Evolutionary conservation across 805 yeast genomes (phyloP), one percentile per base, ranked within the genome.

Genomic region (Wickerhamomyces ciferrii): DNA sequence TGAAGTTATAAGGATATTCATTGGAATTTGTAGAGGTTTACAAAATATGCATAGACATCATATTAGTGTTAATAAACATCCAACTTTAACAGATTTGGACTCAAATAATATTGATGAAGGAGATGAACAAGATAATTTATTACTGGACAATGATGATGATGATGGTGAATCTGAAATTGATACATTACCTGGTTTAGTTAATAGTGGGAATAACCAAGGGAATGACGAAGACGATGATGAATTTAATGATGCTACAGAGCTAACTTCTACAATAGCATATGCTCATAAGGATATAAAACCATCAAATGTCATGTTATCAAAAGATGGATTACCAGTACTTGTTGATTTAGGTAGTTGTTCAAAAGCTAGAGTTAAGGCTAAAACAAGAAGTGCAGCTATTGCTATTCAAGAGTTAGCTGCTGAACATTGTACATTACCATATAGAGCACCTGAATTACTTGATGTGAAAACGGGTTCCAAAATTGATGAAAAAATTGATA

Each of bases 251-350:
- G 72, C 60, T 2, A 78, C 84, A 1, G 84, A 81, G 48, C 55
- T 83, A 43, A 70, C 72, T 24, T 84, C 80, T 45, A 67, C 77
- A 3, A 69, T 76, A 4, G 85, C 92, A 4, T 89, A 77, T 62
- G 92, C 96, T 0, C 97, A 91, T 62, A 68, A 90, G 47, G 97
- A 91, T 61, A 68, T 91, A 46, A 91, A 88, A 60, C 97, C 97
- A 0, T 95, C 94, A 2, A 91, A 88, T 59, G 78, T 90, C 17
- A 84, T 91, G 91, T 67, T 90, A 5, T 74, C 87, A 1, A 76
- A 81, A 39, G 85, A 82, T 49, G 89, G 88, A 2, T 61, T 76
- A 14, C 95, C 96, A 0, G 89, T 91, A 8, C 68, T 92, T 39
- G 83, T 87, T 54, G 97, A 92, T 60, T 68, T 91, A 46, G 96